Base-by-base conservation (phyloP, 192 early-diverging fungal species). In the Umbelopsis sp. region DNA sequence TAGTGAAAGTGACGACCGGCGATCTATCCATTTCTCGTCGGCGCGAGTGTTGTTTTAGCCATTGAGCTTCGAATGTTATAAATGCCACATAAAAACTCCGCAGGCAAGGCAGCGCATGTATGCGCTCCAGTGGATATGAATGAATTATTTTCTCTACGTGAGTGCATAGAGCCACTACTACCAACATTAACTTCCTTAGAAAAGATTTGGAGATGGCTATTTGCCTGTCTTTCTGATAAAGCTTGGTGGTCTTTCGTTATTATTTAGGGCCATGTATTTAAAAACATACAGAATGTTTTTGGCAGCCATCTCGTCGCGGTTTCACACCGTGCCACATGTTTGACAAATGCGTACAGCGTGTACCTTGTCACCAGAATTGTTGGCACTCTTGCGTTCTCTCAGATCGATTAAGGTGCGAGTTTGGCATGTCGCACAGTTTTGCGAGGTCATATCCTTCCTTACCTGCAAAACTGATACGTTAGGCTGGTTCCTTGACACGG, bases 241-340 rank as follows among this genome's bases (percentile, higher is more conserved):
- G 21, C n/a, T 53, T 23, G 51, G n/a, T 23, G 64, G 64, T 11
- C 64, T 30, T 65, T 15, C 7, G 35, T 65, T 65, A n/a, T 65
- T 65, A n/a, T 65, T 37, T 2, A 41, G 7, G 44, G 64, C 64
- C 64, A 65, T 65, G 13, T 65, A 65, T 30, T 21, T 41, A 12
- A 65, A 65, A 8, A 65, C 16, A 41, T 65, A 41, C 13, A 21
- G 4, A 18, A 65, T 65, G 20, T 65, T 65, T n/a, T 46, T 65
- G 4, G 64, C 64, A 21, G 64, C 64, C 64, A 65, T 65, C 64
- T 65, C 33, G 13, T 65, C 64, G 3, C 25, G 64, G 44, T 65
- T n/a, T n/a, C n/a, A n/a, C n/a, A n/a, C n/a, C n/a, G n/a, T n/a
- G n/a, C n/a, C n/a, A n/a, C n/a, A n/a, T n/a, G n/a, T n/a, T n/a